phyloP scores from a whole-genome alignment of 2,329 filamentous ascomycete species.

The Fusarium pseudocircinatum region DNA sequence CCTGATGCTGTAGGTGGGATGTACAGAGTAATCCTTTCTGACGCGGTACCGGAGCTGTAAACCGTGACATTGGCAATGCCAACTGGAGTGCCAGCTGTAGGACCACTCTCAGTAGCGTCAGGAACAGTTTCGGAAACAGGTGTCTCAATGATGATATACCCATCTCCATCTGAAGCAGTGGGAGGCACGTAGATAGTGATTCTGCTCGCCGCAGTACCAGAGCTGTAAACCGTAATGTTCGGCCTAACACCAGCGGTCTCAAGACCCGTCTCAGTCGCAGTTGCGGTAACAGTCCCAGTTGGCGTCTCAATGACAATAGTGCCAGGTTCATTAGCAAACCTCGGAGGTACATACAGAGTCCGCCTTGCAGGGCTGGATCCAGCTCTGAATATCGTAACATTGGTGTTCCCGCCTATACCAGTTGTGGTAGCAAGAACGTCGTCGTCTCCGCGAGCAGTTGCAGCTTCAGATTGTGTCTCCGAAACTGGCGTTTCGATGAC shows the following conservation, averaged over 20 bases:
- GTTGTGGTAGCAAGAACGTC: not conserved
- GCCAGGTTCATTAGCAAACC: not conserved
- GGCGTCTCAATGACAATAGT: constrained; percentile 17
- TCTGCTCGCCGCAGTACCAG: not conserved
- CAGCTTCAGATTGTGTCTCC: constrained; percentile 15
- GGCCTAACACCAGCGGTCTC: not conserved
- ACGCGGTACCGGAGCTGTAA: not conserved
- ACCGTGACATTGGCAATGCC: not conserved
- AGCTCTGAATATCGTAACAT: constrained; percentile 8
- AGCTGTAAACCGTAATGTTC: not conserved
- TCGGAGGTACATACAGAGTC: constrained; percentile 2
- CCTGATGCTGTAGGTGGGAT: not conserved
- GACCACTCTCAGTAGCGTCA: not conserved
- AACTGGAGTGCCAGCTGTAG: fast-evolving
- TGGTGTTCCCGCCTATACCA: constrained; percentile 2
- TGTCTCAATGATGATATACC: constrained; percentile 1
- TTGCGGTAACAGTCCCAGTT: not conserved
- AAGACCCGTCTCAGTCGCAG: not conserved
- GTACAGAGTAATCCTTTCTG: not conserved
- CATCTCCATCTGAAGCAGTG: not conserved
- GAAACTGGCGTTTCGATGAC: constrained; percentile 8
- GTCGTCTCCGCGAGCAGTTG: not conserved
- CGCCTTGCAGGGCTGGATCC: not conserved
- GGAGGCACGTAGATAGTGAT: constrained; percentile 1
- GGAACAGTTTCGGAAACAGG: not conserved